phyloP scores from a whole-genome alignment of 2,329 filamentous ascomycete species.

The Exophiala lecanii-corni region DNA sequence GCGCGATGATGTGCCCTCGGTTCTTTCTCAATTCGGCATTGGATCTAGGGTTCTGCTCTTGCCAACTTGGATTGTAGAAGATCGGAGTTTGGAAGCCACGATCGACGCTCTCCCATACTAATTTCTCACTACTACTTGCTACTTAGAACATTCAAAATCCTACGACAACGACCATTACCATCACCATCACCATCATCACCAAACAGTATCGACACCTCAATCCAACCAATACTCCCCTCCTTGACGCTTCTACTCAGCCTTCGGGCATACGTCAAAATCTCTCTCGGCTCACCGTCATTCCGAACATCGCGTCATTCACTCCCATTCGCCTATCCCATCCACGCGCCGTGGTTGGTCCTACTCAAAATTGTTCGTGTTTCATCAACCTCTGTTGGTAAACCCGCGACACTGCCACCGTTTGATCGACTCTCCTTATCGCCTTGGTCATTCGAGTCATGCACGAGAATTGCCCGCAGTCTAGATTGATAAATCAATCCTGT shows the following conservation, averaged over 20 bases:
- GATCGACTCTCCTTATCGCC: slow-evolving; percentile 18
- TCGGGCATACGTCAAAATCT: no score
- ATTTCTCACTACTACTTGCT: no score
- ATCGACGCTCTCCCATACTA: no score
- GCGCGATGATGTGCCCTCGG: neutral
- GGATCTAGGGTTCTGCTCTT: no score
- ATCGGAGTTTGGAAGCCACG: no score
- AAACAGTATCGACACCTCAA: neutral
- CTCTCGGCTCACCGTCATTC: slow-evolving; percentile 15
- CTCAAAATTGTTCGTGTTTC: slow-evolving; percentile 22
- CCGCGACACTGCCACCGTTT: slow-evolving; percentile 24
- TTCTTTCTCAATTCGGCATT: no score
- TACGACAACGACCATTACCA: no score
- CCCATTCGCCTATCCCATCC: slow-evolving; percentile 9
- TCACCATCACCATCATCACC: no score
- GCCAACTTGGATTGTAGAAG: no score
- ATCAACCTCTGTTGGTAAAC: slow-evolving; percentile 14
- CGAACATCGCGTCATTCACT: slow-evolving; percentile 14
- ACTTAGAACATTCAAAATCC: no score
- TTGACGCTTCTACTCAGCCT: neutral
- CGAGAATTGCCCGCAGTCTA: neutral
- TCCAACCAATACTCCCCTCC: neutral
- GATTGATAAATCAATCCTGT: slow-evolving; percentile 17
- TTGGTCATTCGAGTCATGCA: neutral
- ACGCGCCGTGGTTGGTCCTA: slow-evolving; percentile 21